A percentile compares a stretch with the other conserved stretches of the same genome.
These are phyloP conservation scores for Glonium stellatum DNA, from an alignment of 495 filamentous ascomycete genomes.

Conservation along the genomic window DNA sequence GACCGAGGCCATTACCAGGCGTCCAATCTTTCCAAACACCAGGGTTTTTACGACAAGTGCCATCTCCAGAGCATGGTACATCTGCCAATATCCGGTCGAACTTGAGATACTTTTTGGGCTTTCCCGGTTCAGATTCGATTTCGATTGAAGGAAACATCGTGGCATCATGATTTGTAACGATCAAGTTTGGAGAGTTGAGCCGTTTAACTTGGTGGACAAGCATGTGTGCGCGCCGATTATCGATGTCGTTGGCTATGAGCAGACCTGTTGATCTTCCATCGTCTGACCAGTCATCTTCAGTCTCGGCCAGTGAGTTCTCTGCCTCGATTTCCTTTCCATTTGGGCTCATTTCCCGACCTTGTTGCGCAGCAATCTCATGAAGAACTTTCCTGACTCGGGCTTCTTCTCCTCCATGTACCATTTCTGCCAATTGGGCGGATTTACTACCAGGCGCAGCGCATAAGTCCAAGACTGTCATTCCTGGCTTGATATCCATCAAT, in stretches of 20 bases:
- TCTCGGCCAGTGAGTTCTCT: slow-evolving; percentile 42
- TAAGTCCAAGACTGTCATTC: slow-evolving; percentile 88
- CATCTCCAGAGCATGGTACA: slow-evolving; percentile 94
- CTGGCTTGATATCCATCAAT: slow-evolving; percentile 80
- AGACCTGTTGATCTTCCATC: slow-evolving; percentile 83
- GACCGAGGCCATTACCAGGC: slow-evolving; percentile 71
- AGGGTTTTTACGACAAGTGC: slow-evolving; percentile 83
- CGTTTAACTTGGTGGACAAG: slow-evolving; percentile 95
- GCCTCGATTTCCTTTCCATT: slow-evolving; percentile 40
- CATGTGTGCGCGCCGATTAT: slow-evolving; percentile 94
- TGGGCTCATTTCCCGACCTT: slow-evolving; percentile 42
- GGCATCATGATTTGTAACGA: slow-evolving; percentile 97
- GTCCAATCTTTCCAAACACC: slow-evolving; percentile 93
- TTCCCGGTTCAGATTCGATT: slow-evolving; percentile 48
- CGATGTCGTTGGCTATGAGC: slow-evolving; percentile 89
- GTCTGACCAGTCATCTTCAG: slow-evolving; percentile 57
- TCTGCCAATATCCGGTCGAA: slow-evolving; percentile 95
- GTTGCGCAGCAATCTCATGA: slow-evolving; percentile 40
- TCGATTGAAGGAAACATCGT: slow-evolving; percentile 90
- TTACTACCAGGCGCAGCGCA: slow-evolving; percentile 97
- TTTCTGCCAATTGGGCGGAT: slow-evolving; percentile 87
- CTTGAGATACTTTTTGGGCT: slow-evolving; percentile 70
- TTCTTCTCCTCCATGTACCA: slow-evolving; percentile 89
- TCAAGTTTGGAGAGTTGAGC: slow-evolving; percentile 89
- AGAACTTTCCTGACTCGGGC: slow-evolving; percentile 57